Evolutionary conservation across 2,329 filamentous ascomycete genomes (phyloP), one percentile per base, ranked within the genome.

Genomic region (Aspergillaceae sp.): DNA sequence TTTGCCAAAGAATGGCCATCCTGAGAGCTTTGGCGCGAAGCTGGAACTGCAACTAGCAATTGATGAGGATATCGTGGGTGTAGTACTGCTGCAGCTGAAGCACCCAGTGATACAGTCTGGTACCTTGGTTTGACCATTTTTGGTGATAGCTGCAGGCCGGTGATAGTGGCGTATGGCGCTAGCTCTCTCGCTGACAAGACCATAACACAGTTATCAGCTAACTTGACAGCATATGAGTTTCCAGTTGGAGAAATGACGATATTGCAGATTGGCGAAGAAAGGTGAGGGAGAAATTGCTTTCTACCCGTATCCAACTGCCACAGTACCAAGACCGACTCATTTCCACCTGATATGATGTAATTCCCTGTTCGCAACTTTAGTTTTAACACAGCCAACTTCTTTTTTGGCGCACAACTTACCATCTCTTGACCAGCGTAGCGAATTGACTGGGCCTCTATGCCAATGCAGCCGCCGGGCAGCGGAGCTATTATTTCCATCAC

Each of bases 181-280:
- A 97, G 75, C 65, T 97, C 90, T 8, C 87, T 82, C 3, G 92
- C 96, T 2, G 91, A 95, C 10, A 98, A 67, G 5, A 96, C 75
- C 77, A 97, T 91, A 45, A 84, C 75, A 1, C 89, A 95, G 66
- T 98, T 98, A 65, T 97, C 91, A 29, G 89, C 87, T 43, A 97
- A 75, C 54, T 89, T 86, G 27, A 97, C 65, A 4, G 82, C 85
- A 59, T 97, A 98, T 0, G 86, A 84, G 35, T 87, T 79, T 4
- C 92, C 91, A 11, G 73, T 75, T 0, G 84, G 77, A 10, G 90
- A 96, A 32, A 98, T 79, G 4, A 86, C 82, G 38, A 98, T 78
- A 56, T 86, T 88, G 62, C 92, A 85, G 33, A 98, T 86, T 28
- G 83, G 81, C 4, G 88, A 86, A 27, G 86, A 84, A 47, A 98